Percentiles rank a stretch among this genome's conserved stretches.
Conservation (phyloP, 2,329 filamentous ascomycete species). For the Emericellopsis cladophorae region DNA sequence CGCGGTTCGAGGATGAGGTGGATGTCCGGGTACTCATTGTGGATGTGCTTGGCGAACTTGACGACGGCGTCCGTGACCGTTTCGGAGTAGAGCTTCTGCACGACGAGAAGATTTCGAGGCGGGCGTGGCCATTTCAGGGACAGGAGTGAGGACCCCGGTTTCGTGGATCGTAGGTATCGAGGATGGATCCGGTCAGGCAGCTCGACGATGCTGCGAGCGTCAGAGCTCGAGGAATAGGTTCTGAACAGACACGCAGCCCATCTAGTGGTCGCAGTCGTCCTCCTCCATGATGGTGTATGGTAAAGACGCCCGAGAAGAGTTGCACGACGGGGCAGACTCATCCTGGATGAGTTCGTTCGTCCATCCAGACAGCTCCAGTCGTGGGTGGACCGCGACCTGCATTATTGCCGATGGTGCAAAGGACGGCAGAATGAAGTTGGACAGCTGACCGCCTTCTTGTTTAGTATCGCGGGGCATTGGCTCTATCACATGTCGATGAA, state of each 20-base stretch:
- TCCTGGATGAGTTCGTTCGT: too few species aligned
- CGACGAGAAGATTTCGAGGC: conserved; percentile 42
- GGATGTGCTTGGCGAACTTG: conserved; percentile 57
- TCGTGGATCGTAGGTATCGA: conserved; percentile 24
- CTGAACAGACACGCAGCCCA: neutral
- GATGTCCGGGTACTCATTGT: conserved; percentile 65
- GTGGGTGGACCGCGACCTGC: too few species aligned
- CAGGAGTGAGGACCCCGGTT: conserved; percentile 37
- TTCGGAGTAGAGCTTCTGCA: conserved; percentile 44
- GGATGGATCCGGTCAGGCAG: conserved; percentile 20
- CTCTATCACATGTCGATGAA: too few species aligned
- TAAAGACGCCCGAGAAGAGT: too few species aligned
- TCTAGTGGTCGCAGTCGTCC: neutral
- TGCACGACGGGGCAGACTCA: too few species aligned
- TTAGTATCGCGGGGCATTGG: neutral
- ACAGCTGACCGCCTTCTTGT: neutral
- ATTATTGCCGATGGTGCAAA: neutral
- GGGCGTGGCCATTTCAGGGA: conserved; percentile 41
- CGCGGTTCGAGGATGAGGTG: conserved; percentile 74
- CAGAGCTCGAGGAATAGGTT: conserved; percentile 12
- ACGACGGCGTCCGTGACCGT: conserved; percentile 39
- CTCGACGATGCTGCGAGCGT: conserved; percentile 16
- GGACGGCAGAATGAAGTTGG: neutral
- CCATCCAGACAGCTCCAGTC: too few species aligned
- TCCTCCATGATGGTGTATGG: too few species aligned